Evolutionary conservation across 2,329 filamentous ascomycete genomes (phyloP).

Genomic region (Lasiodiplodia gonubiensis): DNA sequence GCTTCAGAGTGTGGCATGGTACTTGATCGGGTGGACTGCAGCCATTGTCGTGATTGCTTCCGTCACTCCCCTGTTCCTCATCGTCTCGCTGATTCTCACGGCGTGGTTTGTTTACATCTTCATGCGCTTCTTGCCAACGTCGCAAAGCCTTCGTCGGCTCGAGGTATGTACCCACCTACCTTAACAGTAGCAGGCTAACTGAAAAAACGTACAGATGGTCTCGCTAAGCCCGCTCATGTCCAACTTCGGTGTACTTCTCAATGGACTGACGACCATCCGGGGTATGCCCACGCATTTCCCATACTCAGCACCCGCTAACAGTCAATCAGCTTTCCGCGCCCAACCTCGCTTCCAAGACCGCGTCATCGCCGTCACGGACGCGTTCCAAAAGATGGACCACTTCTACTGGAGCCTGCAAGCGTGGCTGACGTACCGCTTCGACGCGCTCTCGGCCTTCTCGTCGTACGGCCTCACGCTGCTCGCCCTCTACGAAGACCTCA

Average conservation of each 20-base stretch:
- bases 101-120: conserved; percentile 75
- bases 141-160: conserved; percentile 79
- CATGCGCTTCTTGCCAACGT: conserved; percentile 77
- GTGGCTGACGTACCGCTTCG: conserved; percentile 84
- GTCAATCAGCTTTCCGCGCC: conserved; percentile 71
- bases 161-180: conserved; percentile 54
- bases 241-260: conserved; percentile 86
- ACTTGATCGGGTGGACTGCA: conserved; percentile 72
- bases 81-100: conserved; percentile 72
- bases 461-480: conserved; percentile 76
- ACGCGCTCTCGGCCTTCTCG: conserved; percentile 71
- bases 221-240: conserved; percentile 88
- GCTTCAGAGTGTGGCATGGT: conserved; percentile 73
- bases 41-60: conserved; percentile 79
- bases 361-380: conserved; percentile 81
- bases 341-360: conserved; percentile 79
- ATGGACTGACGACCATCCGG: conserved; percentile 84
- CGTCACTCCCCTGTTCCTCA: conserved; percentile 77
- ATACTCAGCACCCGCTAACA: not conserved
- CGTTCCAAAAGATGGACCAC: conserved; percentile 93
- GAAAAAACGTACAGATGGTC: conserved; percentile 64
- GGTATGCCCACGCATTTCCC: not conserved
- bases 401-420: conserved; percentile 89
- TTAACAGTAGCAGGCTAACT: conserved; percentile 26
- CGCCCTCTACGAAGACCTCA: conserved; percentile 75